Evolutionary conservation across 2,329 filamentous ascomycete genomes (phyloP).

Genomic region (Dendryphion nanum): DNA sequence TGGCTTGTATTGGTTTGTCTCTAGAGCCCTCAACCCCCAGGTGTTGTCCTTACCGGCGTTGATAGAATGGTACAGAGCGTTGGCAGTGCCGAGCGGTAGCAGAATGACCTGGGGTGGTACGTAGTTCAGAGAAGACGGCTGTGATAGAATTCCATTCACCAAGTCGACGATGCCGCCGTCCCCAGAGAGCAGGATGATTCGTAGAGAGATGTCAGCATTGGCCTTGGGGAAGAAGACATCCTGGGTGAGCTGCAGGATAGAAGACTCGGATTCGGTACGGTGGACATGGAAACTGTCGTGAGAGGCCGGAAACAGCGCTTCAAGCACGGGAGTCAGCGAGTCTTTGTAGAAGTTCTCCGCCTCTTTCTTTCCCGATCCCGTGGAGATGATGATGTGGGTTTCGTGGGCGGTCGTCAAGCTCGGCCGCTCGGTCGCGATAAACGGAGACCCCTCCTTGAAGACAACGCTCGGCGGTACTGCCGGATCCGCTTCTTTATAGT

Average conservation of each 20-base stretch:
- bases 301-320: conserved; percentile 36
- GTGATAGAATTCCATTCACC: conserved; percentile 62
- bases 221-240: conserved; percentile 50
- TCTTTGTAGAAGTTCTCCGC: conserved; percentile 41
- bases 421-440: conserved; percentile 5
- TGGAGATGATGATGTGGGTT: conserved; percentile 47
- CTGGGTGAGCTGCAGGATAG: conserved; percentile 63
- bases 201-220: conserved; percentile 39
- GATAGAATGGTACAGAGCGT: conserved; percentile 49
- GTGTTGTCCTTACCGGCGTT: conserved; percentile 39
- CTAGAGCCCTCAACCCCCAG: conserved; percentile 41
- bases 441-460: conserved; percentile 11
- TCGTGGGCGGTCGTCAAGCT: conserved; percentile 13
- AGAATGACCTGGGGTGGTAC: conserved; percentile 57
- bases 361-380: conserved; percentile 43
- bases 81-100: conserved; percentile 53
- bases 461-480: conserved; percentile 14
- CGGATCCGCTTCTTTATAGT: conserved; percentile 1
- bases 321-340: conserved; percentile 42
- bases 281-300: conserved; percentile 52
- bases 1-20: conserved; percentile 31
- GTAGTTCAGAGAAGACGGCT: conserved; percentile 19
- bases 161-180: conserved; percentile 85
- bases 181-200: conserved; percentile 77
- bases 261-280: conserved; percentile 62